Evolutionary conservation across 768 basidiomycete species (phyloP), one percentile per base, ranked within the genome.

Genomic region (Cubamyces lactineus): DNA sequence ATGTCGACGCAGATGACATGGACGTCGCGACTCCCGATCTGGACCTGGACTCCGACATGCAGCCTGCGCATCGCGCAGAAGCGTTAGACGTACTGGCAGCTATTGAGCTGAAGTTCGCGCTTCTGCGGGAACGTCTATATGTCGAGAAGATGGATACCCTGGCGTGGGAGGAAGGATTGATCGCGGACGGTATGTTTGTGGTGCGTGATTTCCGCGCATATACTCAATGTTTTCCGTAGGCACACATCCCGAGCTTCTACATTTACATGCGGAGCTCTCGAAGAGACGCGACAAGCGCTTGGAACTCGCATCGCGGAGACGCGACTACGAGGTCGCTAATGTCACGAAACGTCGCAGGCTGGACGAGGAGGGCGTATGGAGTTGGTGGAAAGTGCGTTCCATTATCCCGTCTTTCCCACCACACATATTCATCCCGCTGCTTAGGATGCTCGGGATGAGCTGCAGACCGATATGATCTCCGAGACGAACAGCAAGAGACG

Each of bases 111-210:
- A 93, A 92, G 70, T 97, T 95, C 74, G 95, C 96, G 0, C 76
- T 90, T 34, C 74, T 98, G 58, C 78, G 96, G 49, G 95, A 98
- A 72, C 80, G 86, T 52, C 80, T 98, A 16, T 98, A 96, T 73
- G 81, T 98, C 19, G 96, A 98, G 76, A 91, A 95, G 73, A 94
- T 98, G 93, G 91, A 94, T 42, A 86, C 85, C 4, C 77, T 96
- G 8, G 89, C 91, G 38, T 89, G 88, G 85, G 96, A 98, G 74
- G 94, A 98, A 70, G 77, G 83, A 15, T 78, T 95, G 68, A 82
- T 98, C 23, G 79, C 84, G 28, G 83, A 88, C 45, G 91, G 95
- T 94, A 66, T 67, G 86, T 57, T 60, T 57, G 19, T 59, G 38
- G 30, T 28, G 57, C 5, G 19, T 13, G 13, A 46, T 61, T 23